Conservation (phyloP, 176 grass and related monocot species). For the Puccinellia tenuiflora region DNA sequence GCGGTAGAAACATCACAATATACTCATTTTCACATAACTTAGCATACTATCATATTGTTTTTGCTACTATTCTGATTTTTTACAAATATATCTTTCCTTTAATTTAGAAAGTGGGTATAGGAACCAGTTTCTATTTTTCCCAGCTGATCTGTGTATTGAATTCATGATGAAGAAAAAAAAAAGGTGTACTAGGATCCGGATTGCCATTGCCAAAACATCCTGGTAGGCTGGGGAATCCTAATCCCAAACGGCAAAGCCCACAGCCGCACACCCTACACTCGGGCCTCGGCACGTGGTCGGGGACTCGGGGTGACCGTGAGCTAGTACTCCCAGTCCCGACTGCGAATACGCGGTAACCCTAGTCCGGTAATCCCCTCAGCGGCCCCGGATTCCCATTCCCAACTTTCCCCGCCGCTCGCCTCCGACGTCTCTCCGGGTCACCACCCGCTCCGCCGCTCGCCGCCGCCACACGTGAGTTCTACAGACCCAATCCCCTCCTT, state of each 20-base stretch:
- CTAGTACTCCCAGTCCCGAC: neutral
- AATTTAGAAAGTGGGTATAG: too few species aligned
- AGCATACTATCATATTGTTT: too few species aligned
- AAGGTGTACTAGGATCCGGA: neutral
- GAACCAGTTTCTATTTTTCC: too few species aligned
- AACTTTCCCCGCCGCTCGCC: neutral
- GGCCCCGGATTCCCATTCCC: conserved; percentile 29
- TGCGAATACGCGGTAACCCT: neutral
- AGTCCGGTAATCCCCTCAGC: neutral
- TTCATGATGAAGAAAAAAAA: too few species aligned
- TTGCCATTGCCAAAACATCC: neutral
- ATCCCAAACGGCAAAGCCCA: neutral
- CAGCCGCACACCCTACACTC: neutral
- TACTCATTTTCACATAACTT: too few species aligned
- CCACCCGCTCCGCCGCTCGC: neutral
- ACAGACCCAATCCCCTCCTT: neutral
- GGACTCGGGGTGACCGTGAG: too few species aligned
- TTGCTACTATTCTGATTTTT: too few species aligned
- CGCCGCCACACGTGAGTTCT: neutral
- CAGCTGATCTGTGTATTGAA: too few species aligned
- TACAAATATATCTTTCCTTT: too few species aligned
- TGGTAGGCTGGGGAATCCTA: neutral
- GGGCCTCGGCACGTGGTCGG: neutral
- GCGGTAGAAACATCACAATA: too few species aligned
- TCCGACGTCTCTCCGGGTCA: neutral